Conservation (phyloP, 169 alveolate species). For the Plasmodium adleri region DNA sequence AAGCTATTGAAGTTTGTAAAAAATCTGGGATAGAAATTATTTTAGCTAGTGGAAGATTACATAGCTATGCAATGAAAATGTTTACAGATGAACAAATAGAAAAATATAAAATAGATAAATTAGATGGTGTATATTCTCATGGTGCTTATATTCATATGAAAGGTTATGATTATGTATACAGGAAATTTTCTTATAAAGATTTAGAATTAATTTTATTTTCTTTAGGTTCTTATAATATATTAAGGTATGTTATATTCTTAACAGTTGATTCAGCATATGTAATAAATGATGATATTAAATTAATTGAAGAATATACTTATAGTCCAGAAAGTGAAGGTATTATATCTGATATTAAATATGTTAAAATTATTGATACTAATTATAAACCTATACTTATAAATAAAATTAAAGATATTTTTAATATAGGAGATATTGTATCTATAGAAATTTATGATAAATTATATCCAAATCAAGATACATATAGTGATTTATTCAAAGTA, state of each 20-base stretch:
- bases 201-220: slow-evolving; percentile 30
- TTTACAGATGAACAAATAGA: slow-evolving; percentile 39
- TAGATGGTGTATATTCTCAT: slow-evolving; percentile 50
- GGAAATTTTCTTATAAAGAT: slow-evolving; percentile 30
- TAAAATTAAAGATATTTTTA: slow-evolving; percentile 15
- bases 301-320: not conserved
- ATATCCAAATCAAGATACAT: slow-evolving; percentile 15
- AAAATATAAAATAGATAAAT: slow-evolving; percentile 8
- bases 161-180: slow-evolving; percentile 13
- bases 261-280: slow-evolving; percentile 36
- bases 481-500: not conserved
- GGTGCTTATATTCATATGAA: slow-evolving; percentile 42
- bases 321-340: not conserved
- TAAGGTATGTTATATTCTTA: slow-evolving; percentile 24
- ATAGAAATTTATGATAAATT: slow-evolving; percentile 20
- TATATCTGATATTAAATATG: not conserved
- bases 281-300: not conserved
- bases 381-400: slow-evolving; percentile 25
- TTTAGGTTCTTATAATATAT: slow-evolving; percentile 12
- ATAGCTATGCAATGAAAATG: slow-evolving; percentile 1
- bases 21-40: slow-evolving; percentile 42
- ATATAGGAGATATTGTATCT: slow-evolving; percentile 48
- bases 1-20: slow-evolving; percentile 14
- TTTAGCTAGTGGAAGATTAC: slow-evolving; percentile 40
- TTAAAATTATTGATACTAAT: not conserved